phyloP scores from a whole-genome alignment of 73 alveolate species.

The Paramecium sonneborni region DNA sequence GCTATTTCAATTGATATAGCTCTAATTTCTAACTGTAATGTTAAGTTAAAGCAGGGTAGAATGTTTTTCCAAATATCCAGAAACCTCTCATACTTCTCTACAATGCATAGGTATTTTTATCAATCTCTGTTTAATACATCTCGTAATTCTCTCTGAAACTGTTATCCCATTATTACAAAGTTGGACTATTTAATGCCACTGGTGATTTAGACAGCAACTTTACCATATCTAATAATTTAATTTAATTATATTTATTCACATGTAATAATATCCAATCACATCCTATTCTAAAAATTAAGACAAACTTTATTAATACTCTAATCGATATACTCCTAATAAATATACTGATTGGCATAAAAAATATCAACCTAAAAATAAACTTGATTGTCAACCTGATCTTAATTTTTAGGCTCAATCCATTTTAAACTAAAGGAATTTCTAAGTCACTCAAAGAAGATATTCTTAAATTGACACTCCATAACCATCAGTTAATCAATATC shows the following conservation, averaged over 20 bases:
- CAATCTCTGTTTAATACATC: conserved; percentile 15
- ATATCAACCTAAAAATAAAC: neutral
- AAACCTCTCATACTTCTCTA: conserved; percentile 36
- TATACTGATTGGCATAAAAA: neutral
- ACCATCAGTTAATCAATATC: neutral
- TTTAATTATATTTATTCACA: neutral
- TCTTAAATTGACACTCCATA: neutral
- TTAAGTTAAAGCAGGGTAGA: conserved; percentile 21
- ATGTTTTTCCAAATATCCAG: conserved; percentile 34
- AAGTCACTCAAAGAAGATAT: neutral
- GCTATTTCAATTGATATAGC: neutral
- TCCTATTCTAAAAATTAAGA: neutral
- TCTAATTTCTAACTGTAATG: conserved; percentile 11
- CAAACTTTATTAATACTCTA: neutral
- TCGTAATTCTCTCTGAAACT: conserved; percentile 31
- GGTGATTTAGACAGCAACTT: conserved; percentile 46
- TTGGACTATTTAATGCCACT: conserved; percentile 41
- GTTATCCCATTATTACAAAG: neutral
- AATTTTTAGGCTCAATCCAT: neutral
- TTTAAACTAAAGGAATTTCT: neutral
- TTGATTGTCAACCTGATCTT: neutral
- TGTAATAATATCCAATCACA: neutral
- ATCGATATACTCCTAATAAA: neutral
- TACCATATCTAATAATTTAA: conserved; percentile 24
- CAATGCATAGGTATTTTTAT: conserved; percentile 32